Base-by-base conservation (phyloP, 371 early-diverging fungal genomes). In the Rhizomucor miehei region DNA sequence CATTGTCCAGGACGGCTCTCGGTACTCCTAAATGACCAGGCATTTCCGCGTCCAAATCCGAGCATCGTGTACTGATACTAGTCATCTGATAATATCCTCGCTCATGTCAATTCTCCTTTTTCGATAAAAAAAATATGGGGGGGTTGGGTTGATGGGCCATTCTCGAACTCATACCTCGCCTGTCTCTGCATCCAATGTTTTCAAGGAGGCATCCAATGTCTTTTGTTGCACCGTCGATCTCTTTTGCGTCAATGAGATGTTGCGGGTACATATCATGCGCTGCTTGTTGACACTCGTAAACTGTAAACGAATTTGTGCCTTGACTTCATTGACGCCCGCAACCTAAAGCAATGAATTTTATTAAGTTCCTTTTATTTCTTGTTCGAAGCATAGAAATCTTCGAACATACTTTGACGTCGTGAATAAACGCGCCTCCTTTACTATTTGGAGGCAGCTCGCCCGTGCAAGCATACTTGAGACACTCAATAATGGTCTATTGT, bases 391-490 rank as follows among this genome's bases (percentile, higher is more conserved):
- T n/a, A n/a, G n/a, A n/a, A n/a, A n/a, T n/a, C n/a, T n/a, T n/a
- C n/a, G n/a, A n/a, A 8, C 25, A 21, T 70, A 95, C 93, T 75
- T 90, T 96, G 20, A 99, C 97, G 71, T 99, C 99, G 57, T 97
- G 89, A 40, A 99, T 87, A 80, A 99, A 99, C 0, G 92, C 90
- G 40, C 89, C 90, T 16, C 93, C 94, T 62, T 89, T 89, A 59
- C 86, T 81, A 65, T 95, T 96, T 0, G 99, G 99, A 6, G 99
- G 99, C 14, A 92, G 60, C 41, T 90, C 91, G 4, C 99, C 99
- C 0, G 99, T 99, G 12, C 96, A 97, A 0, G 90, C 90, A 77
- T 98, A 99, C 69, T 95, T 97, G 14, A 99, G 77, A 53, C 94
- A 85, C 69, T 99, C 99, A 56, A 99, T 97, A 54, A 99, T 93